Conservation (phyloP, 176 grass and related monocot species). For the Poa annua region DNA sequence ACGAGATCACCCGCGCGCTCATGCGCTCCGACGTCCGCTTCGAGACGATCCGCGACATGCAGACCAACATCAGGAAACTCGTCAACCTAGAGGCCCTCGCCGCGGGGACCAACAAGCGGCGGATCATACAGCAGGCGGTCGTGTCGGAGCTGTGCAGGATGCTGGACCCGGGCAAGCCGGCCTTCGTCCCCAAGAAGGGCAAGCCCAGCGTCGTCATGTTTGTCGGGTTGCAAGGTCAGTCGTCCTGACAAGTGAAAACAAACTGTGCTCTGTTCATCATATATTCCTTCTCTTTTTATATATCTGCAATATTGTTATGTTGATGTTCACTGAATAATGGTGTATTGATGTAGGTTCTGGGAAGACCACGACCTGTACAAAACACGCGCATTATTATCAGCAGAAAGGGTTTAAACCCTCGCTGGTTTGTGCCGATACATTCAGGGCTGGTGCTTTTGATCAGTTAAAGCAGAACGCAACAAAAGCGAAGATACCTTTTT, state of each 20-base stretch:
- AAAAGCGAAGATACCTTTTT: slow-evolving; percentile 48
- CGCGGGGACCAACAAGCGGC: slow-evolving; percentile 89
- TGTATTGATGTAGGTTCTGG: slow-evolving; percentile 70
- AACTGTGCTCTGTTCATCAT: background rate
- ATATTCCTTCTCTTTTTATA: background rate
- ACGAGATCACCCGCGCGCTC: slow-evolving; percentile 64
- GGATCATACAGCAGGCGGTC: slow-evolving; percentile 92
- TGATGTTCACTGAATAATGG: background rate
- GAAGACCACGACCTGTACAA: slow-evolving; percentile 93
- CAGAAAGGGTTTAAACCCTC: slow-evolving; percentile 89
- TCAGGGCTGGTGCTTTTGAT: slow-evolving; percentile 97
- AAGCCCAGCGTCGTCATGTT: slow-evolving; percentile 88
- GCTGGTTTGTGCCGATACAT: slow-evolving; percentile 96
- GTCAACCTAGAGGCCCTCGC: slow-evolving; percentile 65
- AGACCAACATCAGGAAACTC: slow-evolving; percentile 56
- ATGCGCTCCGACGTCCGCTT: slow-evolving; percentile 60
- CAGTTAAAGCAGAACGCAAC: slow-evolving; percentile 96
- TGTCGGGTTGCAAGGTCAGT: slow-evolving; percentile 82
- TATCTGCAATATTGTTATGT: background rate
- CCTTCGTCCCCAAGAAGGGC: slow-evolving; percentile 84
- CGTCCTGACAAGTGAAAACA: background rate
- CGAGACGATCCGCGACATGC: slow-evolving; percentile 57
- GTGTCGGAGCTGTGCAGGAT: slow-evolving; percentile 95
- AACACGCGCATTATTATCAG: slow-evolving; percentile 88
- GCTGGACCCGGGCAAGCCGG: slow-evolving; percentile 84